Conservation (phyloP, 768 basidiomycete species). For the Ramaria rubella region DNA sequence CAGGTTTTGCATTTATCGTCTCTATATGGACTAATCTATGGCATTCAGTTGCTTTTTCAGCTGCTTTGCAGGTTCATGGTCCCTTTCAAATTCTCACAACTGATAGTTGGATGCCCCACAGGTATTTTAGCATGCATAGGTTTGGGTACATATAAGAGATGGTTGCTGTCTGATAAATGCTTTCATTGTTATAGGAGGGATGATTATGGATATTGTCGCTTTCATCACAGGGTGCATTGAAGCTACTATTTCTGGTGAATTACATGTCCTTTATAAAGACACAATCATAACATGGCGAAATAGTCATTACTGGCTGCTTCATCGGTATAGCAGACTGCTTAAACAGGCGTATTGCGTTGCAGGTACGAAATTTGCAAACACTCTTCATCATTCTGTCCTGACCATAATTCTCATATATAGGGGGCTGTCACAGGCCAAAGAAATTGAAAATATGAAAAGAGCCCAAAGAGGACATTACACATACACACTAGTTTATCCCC, state of each 20-base stretch:
- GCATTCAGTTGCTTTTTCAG: neutral
- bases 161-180: too few species aligned
- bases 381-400: too few species aligned
- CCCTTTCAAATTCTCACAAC: neutral
- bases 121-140: conserved; percentile 4
- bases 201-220: conserved; percentile 33
- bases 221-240: conserved; percentile 39
- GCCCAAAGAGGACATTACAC: too few species aligned
- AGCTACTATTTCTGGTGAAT: conserved; percentile 41
- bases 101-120: neutral
- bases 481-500: too few species aligned
- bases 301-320: conserved; percentile 38
- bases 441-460: too few species aligned
- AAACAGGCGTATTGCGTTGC: conserved; percentile 39
- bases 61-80: neutral
- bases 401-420: too few species aligned
- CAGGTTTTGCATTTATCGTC: too few species aligned
- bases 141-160: too few species aligned
- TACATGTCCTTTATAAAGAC: neutral
- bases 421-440: too few species aligned
- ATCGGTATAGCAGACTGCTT: conserved; percentile 38
- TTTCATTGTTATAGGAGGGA: conserved; percentile 32
- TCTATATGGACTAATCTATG: too few species aligned
- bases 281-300: neutral
- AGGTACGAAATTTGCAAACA: conserved; percentile 24